These are phyloP conservation scores for Iris pallida DNA, from an alignment of 116 monocot genomes.

Conservation along the genomic window DNA sequence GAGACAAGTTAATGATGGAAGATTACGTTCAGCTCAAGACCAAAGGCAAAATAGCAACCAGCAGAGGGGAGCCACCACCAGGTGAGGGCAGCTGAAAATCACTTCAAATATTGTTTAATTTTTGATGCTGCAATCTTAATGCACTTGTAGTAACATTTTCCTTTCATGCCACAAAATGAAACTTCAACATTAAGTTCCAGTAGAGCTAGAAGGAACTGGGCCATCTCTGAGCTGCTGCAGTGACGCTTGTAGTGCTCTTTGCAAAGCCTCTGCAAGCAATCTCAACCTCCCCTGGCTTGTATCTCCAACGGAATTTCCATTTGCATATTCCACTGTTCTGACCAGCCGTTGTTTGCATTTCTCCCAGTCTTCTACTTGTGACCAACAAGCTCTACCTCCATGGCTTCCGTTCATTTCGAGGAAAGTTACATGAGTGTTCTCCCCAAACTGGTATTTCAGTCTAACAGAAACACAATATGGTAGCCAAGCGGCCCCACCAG, in stretches of 20 bases:
- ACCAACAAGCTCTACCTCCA: conserved; percentile 88
- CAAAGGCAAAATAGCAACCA: too few species aligned
- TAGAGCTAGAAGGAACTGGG: conserved; percentile 34
- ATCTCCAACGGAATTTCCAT: conserved; percentile 52
- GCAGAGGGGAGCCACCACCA: too few species aligned
- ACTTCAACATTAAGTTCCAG: conserved; percentile 19
- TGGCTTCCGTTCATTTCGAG: conserved; percentile 89
- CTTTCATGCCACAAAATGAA: background rate
- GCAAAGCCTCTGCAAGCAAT: conserved; percentile 65
- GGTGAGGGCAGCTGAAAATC: background rate
- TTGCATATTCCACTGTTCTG: conserved; percentile 63
- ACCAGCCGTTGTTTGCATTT: conserved; percentile 76
- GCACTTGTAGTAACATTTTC: background rate
- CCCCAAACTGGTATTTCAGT: conserved; percentile 75
- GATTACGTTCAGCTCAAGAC: too few species aligned
- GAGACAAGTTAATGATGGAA: too few species aligned
- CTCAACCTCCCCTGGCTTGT: conserved; percentile 68
- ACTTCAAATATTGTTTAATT: background rate
- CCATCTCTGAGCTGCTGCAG: conserved; percentile 84
- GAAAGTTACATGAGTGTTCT: conserved; percentile 61
- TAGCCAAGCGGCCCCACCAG: conserved; percentile 96
- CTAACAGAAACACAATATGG: conserved; percentile 86
- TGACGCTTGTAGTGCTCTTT: conserved; percentile 52
- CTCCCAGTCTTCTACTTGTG: conserved; percentile 84
- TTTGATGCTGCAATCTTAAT: background rate